Conservation (phyloP, 2,329 filamentous ascomycete species). For the Periconia sp. region DNA sequence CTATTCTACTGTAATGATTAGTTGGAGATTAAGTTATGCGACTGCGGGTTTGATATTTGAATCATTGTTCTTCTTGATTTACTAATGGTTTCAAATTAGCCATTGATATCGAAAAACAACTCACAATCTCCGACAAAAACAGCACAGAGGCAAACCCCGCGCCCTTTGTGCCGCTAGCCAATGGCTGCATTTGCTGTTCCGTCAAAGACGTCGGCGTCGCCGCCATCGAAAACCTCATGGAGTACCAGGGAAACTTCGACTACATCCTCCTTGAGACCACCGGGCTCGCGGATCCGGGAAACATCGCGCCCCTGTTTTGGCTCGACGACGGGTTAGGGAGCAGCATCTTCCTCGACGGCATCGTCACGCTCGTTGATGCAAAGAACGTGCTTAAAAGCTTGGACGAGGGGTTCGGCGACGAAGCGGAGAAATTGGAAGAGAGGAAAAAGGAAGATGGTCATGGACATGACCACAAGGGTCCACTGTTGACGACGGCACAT, state of each 20-base stretch:
- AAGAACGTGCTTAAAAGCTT: constrained; percentile 85
- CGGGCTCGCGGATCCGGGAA: constrained; percentile 90
- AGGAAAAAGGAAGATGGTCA: constrained; percentile 35
- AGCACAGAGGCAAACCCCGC: constrained; percentile 30
- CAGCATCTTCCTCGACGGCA: constrained; percentile 94
- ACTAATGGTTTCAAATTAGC: constrained; percentile 53
- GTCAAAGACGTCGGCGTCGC: constrained; percentile 96
- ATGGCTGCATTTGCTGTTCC: constrained; percentile 96
- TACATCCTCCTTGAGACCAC: constrained; percentile 98
- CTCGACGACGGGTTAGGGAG: constrained; percentile 94
- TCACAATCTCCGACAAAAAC: constrained; percentile 70
- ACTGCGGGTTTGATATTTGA: not conserved
- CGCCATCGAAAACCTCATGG: constrained; percentile 94
- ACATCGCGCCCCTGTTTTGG: constrained; percentile 96
- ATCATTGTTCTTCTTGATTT: not conserved
- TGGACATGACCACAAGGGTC: constrained; percentile 58
- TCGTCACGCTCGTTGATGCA: constrained; percentile 92
- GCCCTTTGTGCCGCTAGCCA: constrained; percentile 86
- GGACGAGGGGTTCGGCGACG: constrained; percentile 60
- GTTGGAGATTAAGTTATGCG: no score
- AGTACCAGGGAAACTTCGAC: constrained; percentile 89
- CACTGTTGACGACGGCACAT: constrained; percentile 86
- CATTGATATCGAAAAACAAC: constrained; percentile 90
- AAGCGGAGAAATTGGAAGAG: constrained; percentile 49
- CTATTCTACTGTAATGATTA: not conserved